phyloP scores from a whole-genome alignment of 139 green algal genomes.

The Chlamydomonas sphaeroides region DNA sequence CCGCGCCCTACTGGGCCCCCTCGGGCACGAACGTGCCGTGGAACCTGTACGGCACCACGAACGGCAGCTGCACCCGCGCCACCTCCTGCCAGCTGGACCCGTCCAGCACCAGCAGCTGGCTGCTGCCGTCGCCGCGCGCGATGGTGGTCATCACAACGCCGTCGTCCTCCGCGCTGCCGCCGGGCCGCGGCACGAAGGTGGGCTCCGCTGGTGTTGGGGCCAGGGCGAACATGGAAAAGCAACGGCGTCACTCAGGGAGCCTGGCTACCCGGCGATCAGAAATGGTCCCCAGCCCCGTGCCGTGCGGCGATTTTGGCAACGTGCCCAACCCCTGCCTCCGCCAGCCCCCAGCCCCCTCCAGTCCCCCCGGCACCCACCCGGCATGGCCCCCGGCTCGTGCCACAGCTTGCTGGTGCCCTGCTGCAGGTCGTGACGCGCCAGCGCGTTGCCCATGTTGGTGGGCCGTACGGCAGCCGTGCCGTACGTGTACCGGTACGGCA shows the following conservation, averaged over 20 bases:
- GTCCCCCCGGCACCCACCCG: constrained; percentile 40
- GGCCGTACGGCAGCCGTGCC: constrained; percentile 64
- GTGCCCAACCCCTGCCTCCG: too few relatives aligned
- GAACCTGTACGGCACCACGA: constrained; percentile 74
- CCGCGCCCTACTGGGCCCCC: too few relatives aligned
- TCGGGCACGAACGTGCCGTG: constrained; percentile 67
- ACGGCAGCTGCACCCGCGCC: constrained; percentile 67
- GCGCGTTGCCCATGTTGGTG: constrained; percentile 74
- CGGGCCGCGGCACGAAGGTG: constrained; percentile 70
- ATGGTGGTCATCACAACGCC: constrained; percentile 73
- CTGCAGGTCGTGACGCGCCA: constrained; percentile 75
- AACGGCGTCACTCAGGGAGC: background rate
- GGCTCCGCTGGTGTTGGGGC: constrained; percentile 63
- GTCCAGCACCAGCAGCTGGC: constrained; percentile 78
- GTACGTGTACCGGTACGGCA: constrained; percentile 68
- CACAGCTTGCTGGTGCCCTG: constrained; percentile 54
- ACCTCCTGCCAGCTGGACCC: constrained; percentile 66
- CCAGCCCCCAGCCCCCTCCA: too few relatives aligned
- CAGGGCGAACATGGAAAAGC: background rate
- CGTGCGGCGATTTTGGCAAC: background rate
- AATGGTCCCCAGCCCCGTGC: too few relatives aligned
- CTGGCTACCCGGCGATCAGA: background rate
- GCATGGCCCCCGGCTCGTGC: constrained; percentile 63
- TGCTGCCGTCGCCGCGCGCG: constrained; percentile 54
- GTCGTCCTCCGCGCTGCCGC: constrained; percentile 73